Base-by-base conservation (phyloP, 495 filamentous ascomycete species). In the Geopyxis carbonaria region DNA sequence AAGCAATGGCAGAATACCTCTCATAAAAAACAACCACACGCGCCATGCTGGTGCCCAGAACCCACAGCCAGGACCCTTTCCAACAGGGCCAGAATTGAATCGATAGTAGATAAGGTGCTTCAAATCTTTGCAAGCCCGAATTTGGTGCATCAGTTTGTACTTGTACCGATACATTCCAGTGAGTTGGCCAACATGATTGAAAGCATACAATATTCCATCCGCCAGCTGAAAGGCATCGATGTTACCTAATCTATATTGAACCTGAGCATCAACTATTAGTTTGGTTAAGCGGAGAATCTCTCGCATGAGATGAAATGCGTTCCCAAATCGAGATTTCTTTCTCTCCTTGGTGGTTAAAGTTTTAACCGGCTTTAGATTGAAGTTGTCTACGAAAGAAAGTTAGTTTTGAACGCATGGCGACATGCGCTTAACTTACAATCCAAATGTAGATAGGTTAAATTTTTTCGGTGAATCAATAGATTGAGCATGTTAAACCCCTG, bases 161-260 rank as follows among this genome's bases (percentile, higher is more conserved):
- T 99, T 99, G 72, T 99, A 99, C 20, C 91, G 81, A 63, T 99
- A 99, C 91, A 99, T 99, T 52, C 91, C 91, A 19, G 91, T 99
- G 37, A 99, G 65, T 61, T 99, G 91, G 35, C 91, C 91, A 41
- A 99, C 91, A 50, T 99, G 91, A 62, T 99, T 99, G 67, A 99
- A 95, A 21, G 91, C 91, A 55, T 95, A 99, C 7, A 94, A 68
- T 40, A 99, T 99, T 59, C 91, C 91, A 58, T 99, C 91, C 3
- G 91, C 91, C 39, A 99, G 75, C 57, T 99, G 91, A 67, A 95
- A 99, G 22, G 91, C 91, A 57, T 99, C 91, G 45, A 99, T 94
- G 52, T 99, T 99, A 33, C 91, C 91, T 32, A 99, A 67, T 5
- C 91, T 78, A 50, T 99, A 99, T 58, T 99, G 91, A 16, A 95